phyloP scores from a whole-genome alignment of 768 basidiomycete genomes.

The Lyophyllum atratum region DNA sequence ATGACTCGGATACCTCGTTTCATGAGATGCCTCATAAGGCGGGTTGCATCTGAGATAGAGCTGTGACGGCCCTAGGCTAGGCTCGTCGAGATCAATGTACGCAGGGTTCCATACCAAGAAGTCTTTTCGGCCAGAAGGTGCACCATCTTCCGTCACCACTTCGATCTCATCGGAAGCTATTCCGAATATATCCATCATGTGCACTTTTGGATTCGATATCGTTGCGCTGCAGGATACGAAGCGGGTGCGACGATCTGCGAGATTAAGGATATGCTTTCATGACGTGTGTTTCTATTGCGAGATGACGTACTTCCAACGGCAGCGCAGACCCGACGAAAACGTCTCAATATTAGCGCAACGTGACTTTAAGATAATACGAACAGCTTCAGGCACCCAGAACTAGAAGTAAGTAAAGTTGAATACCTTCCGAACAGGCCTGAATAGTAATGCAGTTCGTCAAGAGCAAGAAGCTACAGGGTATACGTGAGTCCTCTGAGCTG shows the following conservation, averaged over 20 bases:
- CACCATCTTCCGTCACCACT: constrained; percentile 77
- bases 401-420: not conserved
- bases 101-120: constrained; percentile 79
- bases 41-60: constrained; percentile 67
- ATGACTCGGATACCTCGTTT: constrained; percentile 79
- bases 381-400: not conserved
- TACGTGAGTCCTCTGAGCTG: not conserved
- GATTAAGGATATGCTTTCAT: not conserved
- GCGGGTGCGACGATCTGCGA: constrained; percentile 50
- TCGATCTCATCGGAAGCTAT: constrained; percentile 61
- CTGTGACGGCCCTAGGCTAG: constrained; percentile 55
- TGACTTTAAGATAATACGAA: constrained; percentile 49
- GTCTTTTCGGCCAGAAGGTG: constrained; percentile 80
- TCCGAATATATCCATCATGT: constrained; percentile 80
- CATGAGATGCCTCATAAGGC: constrained; percentile 80
- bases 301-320: constrained; percentile 70
- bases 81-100: constrained; percentile 53
- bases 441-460: constrained; percentile 91
- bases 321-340: constrained; percentile 73
- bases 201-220: constrained; percentile 69
- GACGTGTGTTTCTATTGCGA: not conserved
- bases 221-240: constrained; percentile 92
- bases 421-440: constrained; percentile 79
- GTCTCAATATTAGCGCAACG: constrained; percentile 76
- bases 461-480: constrained; percentile 57